Evolutionary conservation across 1,284 basidiomycete genomes (phyloP), one percentile per base, ranked within the genome.

Genomic region (Ganoderma meredithae): DNA sequence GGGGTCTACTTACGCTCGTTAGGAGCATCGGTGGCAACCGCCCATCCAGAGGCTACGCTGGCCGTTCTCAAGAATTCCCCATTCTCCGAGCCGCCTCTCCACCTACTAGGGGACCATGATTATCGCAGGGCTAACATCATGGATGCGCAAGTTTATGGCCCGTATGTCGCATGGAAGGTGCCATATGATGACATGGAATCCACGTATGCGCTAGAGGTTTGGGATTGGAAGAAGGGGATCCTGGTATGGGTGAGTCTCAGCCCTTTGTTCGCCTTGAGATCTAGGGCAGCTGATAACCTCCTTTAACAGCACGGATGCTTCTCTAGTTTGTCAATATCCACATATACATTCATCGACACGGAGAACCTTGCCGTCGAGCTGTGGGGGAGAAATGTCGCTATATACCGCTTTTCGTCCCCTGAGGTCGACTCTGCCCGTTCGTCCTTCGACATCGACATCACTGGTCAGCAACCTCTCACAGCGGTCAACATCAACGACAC

Each of bases 141-240:
- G 49, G 25, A 52, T 25, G 49, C 10, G 9, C 49, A 27, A 25
- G 25, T 52, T 12, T 52, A 52, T 19, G 49, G 43, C 19, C 43
- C 43, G 19, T 44, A n/a, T 44, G 43, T 44, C 17, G 43, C 43
- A 19, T 44, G 43, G 43, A 44, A 44, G 43, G 43, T 44, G 19
- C 43, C 43, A 8, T 19, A 44, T 44, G 17, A 44, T 19, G 43
- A 19, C 43, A 19, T 5, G 43, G 43, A n/a, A 13, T 1, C 10
- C 22, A 22, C 22, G 22, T 13, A 44, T 44, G 49, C 49, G 25
- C 22, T 52, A 6, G 49, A 52, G 25, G 25, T 25, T 25, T 33
- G 53, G 53, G 53, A 31, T 19, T 55, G 31, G 53, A 55, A 55
- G 53, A 55, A 31, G 19, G 53, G 53, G 53, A 55, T 31, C 53